phyloP scores from a whole-genome alignment of 805 yeast species.

The Starmerella ratchasimensis region DNA sequence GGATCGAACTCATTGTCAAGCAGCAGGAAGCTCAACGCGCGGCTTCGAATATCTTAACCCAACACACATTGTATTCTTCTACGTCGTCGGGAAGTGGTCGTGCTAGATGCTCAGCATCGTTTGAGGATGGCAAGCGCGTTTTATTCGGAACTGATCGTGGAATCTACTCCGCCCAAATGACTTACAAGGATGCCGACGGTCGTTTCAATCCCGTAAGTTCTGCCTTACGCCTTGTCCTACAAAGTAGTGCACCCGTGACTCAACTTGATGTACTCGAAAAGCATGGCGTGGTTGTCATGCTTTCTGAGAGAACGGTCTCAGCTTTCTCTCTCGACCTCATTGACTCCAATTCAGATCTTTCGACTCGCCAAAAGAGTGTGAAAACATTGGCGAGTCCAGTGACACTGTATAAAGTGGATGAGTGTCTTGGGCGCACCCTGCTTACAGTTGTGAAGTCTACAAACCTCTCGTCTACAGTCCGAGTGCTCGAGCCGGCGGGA shows the following conservation, averaged over 20 bases:
- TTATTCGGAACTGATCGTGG: constrained; percentile 89
- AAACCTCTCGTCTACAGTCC: constrained; percentile 58
- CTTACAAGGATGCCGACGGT: constrained; percentile 40
- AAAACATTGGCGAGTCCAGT: constrained; percentile 79
- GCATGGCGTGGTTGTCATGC: constrained; percentile 64
- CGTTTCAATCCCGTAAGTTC: constrained; percentile 20
- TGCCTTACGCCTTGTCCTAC: constrained; percentile 56
- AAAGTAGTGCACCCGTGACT: constrained; percentile 54
- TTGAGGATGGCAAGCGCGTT: constrained; percentile 85
- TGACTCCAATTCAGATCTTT: constrained; percentile 26
- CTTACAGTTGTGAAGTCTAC: constrained; percentile 80
- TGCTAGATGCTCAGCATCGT: constrained; percentile 46
- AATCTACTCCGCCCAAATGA: constrained; percentile 65
- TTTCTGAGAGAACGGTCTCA: constrained; percentile 68
- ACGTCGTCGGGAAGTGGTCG: constrained; percentile 5
- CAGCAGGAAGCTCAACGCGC: constrained; percentile 66
- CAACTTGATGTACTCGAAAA: constrained; percentile 89
- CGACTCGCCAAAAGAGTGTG: constrained; percentile 38
- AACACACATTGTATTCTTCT: constrained; percentile 39
- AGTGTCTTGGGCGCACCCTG: constrained; percentile 75
- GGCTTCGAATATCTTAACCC: constrained; percentile 65
- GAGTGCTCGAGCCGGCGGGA: constrained; percentile 80
- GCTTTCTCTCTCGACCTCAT: constrained; percentile 62
- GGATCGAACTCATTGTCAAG: constrained; percentile 61
- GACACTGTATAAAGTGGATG: constrained; percentile 81